Percentiles rank a stretch among this genome's conserved stretches.
These are phyloP conservation scores for Elsinoe fawcettii DNA, from an alignment of 2,329 filamentous ascomycete species.

Conservation along the genomic window DNA sequence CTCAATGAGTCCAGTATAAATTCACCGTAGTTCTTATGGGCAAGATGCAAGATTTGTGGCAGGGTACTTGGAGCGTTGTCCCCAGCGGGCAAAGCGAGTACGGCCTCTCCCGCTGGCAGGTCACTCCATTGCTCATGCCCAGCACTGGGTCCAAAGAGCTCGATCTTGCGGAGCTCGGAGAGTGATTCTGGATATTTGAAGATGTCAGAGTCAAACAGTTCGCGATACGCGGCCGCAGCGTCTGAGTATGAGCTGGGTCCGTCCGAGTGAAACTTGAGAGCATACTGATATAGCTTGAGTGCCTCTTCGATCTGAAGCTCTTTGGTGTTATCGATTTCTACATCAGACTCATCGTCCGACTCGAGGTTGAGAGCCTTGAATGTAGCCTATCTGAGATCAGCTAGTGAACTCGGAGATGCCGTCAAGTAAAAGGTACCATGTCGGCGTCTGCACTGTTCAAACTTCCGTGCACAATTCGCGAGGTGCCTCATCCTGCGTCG, in stretches of 20 bases:
- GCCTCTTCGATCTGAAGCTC: constrained; percentile 97
- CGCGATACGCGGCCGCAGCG: constrained; percentile 72
- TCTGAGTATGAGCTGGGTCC: constrained; percentile 67
- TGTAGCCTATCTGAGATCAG: constrained; percentile 34
- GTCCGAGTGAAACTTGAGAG: constrained; percentile 84
- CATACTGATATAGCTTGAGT: constrained; percentile 85
- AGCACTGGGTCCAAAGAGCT: constrained; percentile 39
- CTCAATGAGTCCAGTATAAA: constrained; percentile 73
- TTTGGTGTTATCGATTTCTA: constrained; percentile 89
- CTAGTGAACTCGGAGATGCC: neutral
- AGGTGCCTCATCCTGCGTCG: too few species aligned
- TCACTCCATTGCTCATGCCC: constrained; percentile 33
- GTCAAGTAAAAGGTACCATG: neutral
- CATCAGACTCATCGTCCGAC: constrained; percentile 79
- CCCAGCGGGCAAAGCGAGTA: constrained; percentile 33
- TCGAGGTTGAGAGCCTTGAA: constrained; percentile 92
- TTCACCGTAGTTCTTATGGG: constrained; percentile 92
- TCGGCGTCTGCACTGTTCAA: neutral
- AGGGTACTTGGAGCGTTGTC: constrained; percentile 74
- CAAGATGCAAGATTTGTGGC: constrained; percentile 82
- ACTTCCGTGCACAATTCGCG: too few species aligned
- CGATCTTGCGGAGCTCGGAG: constrained; percentile 72
- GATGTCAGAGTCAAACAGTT: constrained; percentile 84
- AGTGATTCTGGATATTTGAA: constrained; percentile 84
- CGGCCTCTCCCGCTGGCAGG: constrained; percentile 25